These are phyloP conservation scores for Phytophthora aleatoria DNA, from an alignment of 352 stramenopile species.

Conservation along the genomic window DNA sequence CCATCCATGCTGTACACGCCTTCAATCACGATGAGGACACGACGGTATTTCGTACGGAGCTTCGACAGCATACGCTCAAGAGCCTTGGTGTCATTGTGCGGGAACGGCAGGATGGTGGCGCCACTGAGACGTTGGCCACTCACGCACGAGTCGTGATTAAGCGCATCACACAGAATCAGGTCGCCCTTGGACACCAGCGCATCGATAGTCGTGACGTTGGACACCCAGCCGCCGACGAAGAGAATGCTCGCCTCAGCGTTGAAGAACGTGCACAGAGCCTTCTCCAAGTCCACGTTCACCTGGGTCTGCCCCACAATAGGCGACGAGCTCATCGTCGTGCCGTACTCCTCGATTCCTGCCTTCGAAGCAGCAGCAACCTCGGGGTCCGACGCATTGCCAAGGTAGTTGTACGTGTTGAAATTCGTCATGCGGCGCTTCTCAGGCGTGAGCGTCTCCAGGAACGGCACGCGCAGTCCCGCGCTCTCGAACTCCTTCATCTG, in stretches of 20 bases:
- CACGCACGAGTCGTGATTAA: slow-evolving; percentile 86
- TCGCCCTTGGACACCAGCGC: slow-evolving; percentile 72
- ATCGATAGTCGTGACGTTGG: slow-evolving; percentile 83
- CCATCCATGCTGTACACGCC: slow-evolving; percentile 77
- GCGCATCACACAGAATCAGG: slow-evolving; percentile 76
- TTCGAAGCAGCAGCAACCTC: slow-evolving; percentile 59
- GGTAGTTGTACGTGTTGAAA: slow-evolving; percentile 90
- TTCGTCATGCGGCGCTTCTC: slow-evolving; percentile 80
- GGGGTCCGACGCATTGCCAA: slow-evolving; percentile 69
- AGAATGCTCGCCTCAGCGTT: slow-evolving; percentile 56
- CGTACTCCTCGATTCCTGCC: slow-evolving; percentile 69
- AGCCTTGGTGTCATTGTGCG: slow-evolving; percentile 75
- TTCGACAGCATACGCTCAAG: slow-evolving; percentile 76
- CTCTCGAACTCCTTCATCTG: slow-evolving; percentile 81
- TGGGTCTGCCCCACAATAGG: slow-evolving; percentile 80
- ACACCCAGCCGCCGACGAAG: slow-evolving; percentile 77
- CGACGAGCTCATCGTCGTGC: slow-evolving; percentile 82
- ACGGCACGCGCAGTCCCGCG: slow-evolving; percentile 72
- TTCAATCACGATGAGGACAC: slow-evolving; percentile 73
- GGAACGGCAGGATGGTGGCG: slow-evolving; percentile 79
- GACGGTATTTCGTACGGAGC: slow-evolving; percentile 75
- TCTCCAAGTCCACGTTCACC: slow-evolving; percentile 74
- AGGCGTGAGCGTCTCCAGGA: slow-evolving; percentile 68
- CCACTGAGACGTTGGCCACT: slow-evolving; percentile 75
- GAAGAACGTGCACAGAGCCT: slow-evolving; percentile 69